Evolutionary conservation across 1,284 basidiomycete genomes (phyloP), one percentile per base, ranked within the genome.

Genomic region (Tilletia caries): DNA sequence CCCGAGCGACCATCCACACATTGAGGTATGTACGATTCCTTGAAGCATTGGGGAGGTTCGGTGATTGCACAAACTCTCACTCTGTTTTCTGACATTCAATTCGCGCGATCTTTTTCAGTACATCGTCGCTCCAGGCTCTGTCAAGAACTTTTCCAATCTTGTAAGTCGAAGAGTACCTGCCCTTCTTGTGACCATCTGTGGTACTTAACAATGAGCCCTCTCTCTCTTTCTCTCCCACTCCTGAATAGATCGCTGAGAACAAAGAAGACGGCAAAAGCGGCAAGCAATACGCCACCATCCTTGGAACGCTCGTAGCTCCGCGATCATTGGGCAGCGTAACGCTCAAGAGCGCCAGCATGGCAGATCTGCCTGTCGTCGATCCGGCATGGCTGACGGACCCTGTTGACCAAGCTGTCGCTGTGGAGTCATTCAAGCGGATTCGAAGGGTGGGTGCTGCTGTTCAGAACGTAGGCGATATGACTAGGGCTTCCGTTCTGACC

Each of bases 331-430:
- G 86, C 0, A 78, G 75, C 0, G 79, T 87, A 43, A 82, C 76
- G 3, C 75, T 87, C 33, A 75, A 76, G 52, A 83, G 82, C 3
- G 73, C 73, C 2, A 83, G 82, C 62, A 79, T 83, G 0, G 84
- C 78, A 62, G 85, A 86, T 50, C 73, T 83, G 4, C 86, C 86
- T 0, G 48, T 83, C 10, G 86, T 87, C 70, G 83, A 86, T 71
- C 84, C 85, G 23, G 68, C 66, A 32, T 82, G 77, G 76, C 68
- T 81, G 18, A 67, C 68, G 1, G 68, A 75, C 58, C 68, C 73
- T 27, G 73, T 78, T 1, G 81, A 82, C 29, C 83, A 85, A 81
- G 83, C 75, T 37, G 84, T 80, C 2, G 71, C 74, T 72, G 75
- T 68, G 78, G 71, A 65, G 1, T 67, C 60, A 1, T 73, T 72